Evolutionary conservation across 2,329 filamentous ascomycete genomes (phyloP).

Genomic region (Arthroderma sp.): DNA sequence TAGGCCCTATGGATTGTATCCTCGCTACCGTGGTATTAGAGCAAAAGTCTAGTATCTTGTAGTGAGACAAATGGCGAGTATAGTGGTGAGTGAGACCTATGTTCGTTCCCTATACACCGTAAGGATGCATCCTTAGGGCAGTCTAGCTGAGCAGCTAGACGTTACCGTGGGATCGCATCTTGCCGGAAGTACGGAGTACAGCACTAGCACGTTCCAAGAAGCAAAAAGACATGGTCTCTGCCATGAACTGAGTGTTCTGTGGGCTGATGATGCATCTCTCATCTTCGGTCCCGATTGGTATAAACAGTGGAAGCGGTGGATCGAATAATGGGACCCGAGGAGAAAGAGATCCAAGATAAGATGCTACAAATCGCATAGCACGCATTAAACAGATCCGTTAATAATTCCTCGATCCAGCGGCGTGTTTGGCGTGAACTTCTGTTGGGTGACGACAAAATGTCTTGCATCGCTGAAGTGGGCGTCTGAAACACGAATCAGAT

Average conservation of each 20-base stretch:
- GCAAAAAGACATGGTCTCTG: neutral
- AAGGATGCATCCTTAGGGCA: neutral
- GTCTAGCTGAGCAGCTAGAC: neutral
- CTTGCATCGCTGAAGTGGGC: constrained; percentile 1
- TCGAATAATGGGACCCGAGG: neutral
- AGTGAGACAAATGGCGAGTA: neutral
- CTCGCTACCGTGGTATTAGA: neutral
- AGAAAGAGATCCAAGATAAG: neutral
- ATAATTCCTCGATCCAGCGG: constrained; percentile 5
- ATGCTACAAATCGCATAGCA: too few species aligned
- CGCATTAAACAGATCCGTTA: neutral
- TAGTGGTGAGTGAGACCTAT: neutral
- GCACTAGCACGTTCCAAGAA: neutral
- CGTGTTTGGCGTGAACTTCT: neutral
- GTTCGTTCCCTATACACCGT: neutral
- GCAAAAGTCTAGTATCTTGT: neutral
- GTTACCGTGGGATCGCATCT: neutral
- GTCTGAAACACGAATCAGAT: constrained; percentile 7
- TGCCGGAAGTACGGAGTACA: neutral
- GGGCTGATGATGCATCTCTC: neutral
- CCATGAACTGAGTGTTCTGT: neutral
- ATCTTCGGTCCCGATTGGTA: neutral
- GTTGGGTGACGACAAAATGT: constrained; percentile 2
- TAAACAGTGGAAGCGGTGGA: neutral
- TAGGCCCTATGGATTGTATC: neutral